These are phyloP conservation scores for Lachnellula suecica DNA, from an alignment of 2,329 filamentous ascomycete genomes.

Conservation along the genomic window DNA sequence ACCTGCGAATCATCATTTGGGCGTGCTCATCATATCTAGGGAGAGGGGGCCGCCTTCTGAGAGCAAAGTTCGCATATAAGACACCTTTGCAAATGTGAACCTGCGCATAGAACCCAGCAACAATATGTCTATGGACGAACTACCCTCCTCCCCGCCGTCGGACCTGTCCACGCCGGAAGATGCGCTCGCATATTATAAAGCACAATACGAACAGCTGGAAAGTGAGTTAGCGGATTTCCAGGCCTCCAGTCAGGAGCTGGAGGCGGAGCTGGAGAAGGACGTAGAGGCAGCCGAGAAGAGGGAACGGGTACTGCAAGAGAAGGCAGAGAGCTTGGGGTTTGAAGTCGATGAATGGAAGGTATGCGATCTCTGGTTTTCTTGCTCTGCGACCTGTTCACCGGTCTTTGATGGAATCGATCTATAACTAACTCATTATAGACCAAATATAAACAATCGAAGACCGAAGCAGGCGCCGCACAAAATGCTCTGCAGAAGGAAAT, in stretches of 20 bases:
- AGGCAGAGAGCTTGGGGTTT: conserved; percentile 79
- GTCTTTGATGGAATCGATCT: conserved; percentile 5
- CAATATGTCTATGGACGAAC: conserved; percentile 41
- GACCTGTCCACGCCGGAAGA: conserved; percentile 62
- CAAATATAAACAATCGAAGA: conserved; percentile 94
- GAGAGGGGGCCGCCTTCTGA: background rate
- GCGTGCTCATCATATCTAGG: conserved; percentile 3
- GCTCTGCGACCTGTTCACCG: background rate
- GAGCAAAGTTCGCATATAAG: conserved; percentile 9
- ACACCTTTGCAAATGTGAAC: conserved; percentile 14
- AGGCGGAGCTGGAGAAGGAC: conserved; percentile 93
- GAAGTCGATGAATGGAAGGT: conserved; percentile 99
- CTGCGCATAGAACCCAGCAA: conserved; percentile 13
- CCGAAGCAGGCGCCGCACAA: conserved; percentile 81
- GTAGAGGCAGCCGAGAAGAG: conserved; percentile 93
- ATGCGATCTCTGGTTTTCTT: conserved; percentile 34
- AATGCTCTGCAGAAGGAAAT: conserved; percentile 92
- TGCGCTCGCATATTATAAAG: conserved; percentile 90
- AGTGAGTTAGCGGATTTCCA: conserved; percentile 91
- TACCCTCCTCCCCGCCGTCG: conserved; percentile 61
- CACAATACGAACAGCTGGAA: conserved; percentile 91
- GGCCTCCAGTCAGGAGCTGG: conserved; percentile 88
- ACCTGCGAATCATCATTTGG: conserved; percentile 3
- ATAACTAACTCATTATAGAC: conserved; percentile 50
- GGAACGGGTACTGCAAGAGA: conserved; percentile 81